phyloP scores from a whole-genome alignment of 345 rosid genomes.

The Lumnitzera littorea region DNA sequence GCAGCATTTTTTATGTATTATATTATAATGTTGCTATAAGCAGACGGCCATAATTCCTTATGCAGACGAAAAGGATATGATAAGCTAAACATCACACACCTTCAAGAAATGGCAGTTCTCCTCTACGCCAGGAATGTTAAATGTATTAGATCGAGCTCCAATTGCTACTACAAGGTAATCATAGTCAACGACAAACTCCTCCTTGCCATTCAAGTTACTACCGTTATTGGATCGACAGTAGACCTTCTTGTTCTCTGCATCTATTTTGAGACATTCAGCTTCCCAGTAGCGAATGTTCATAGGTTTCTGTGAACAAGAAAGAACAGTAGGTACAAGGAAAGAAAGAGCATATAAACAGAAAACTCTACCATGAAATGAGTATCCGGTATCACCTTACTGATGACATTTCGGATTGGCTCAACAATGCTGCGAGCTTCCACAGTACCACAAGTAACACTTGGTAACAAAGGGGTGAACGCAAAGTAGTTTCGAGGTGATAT shows the following conservation, averaged over 20 bases:
- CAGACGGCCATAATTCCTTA: not conserved
- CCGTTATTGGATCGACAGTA: slow-evolving; percentile 54
- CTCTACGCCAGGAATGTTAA: slow-evolving; percentile 90
- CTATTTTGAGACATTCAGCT: slow-evolving; percentile 91
- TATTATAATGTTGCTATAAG: not conserved
- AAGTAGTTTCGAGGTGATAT: slow-evolving; percentile 96
- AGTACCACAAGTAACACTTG: slow-evolving; percentile 93
- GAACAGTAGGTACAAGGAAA: not conserved
- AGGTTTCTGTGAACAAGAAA: slow-evolving; percentile 33
- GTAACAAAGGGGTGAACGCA: slow-evolving; percentile 96
- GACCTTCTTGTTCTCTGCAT: slow-evolving; percentile 67
- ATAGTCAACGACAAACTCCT: slow-evolving; percentile 70
- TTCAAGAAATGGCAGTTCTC: slow-evolving; percentile 89
- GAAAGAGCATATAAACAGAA: not conserved
- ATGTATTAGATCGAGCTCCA: slow-evolving; percentile 93
- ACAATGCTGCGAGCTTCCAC: slow-evolving; percentile 96
- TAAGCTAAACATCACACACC: slow-evolving; percentile 27
- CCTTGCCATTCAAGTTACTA: slow-evolving; percentile 37
- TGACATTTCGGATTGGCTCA: slow-evolving; percentile 90
- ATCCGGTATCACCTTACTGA: slow-evolving; percentile 52
- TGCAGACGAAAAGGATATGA: not conserved
- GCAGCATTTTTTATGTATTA: not conserved
- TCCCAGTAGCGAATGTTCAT: slow-evolving; percentile 55
- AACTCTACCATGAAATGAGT: too few relatives aligned
- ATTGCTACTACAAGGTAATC: slow-evolving; percentile 94